These are phyloP conservation scores for Pestalotiopsis sp. DNA, from an alignment of 2,329 filamentous ascomycete species.

Conservation along the genomic window DNA sequence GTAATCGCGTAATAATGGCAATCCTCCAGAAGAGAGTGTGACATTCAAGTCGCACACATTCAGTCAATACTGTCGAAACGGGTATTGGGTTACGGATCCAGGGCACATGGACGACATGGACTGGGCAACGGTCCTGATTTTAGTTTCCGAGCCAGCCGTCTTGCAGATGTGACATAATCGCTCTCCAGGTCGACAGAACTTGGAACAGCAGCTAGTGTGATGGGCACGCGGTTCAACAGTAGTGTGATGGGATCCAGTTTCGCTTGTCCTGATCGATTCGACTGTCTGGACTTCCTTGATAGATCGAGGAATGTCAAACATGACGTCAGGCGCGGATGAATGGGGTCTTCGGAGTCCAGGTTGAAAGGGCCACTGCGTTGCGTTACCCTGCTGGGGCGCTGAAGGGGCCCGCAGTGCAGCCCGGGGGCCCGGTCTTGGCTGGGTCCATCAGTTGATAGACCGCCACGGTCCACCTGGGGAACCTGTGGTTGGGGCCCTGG, in stretches of 20 bases:
- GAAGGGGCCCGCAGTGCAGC: neutral
- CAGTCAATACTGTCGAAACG: neutral
- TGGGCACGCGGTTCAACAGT: neutral
- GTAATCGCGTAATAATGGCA: neutral
- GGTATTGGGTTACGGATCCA: neutral
- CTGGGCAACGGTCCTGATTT: conserved; percentile 1
- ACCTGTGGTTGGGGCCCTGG: neutral
- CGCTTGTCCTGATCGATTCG: neutral
- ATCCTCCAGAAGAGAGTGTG: neutral
- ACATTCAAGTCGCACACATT: neutral
- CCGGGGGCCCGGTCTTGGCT: neutral
- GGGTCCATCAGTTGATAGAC: neutral
- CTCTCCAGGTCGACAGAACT: neutral
- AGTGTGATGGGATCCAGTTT: neutral
- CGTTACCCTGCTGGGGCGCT: neutral
- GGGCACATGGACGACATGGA: neutral
- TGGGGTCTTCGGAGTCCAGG: neutral
- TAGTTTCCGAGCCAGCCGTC: conserved; percentile 2
- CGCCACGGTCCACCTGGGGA: neutral
- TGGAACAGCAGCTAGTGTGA: neutral
- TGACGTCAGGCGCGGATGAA: neutral
- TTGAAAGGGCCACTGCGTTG: neutral
- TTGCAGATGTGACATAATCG: neutral
- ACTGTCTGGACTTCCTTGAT: neutral
- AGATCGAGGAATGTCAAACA: neutral